Evolutionary conservation across 768 basidiomycete genomes (phyloP), one percentile per base, ranked within the genome.

Genomic region (Porphyrellus cyaneotinctus): DNA sequence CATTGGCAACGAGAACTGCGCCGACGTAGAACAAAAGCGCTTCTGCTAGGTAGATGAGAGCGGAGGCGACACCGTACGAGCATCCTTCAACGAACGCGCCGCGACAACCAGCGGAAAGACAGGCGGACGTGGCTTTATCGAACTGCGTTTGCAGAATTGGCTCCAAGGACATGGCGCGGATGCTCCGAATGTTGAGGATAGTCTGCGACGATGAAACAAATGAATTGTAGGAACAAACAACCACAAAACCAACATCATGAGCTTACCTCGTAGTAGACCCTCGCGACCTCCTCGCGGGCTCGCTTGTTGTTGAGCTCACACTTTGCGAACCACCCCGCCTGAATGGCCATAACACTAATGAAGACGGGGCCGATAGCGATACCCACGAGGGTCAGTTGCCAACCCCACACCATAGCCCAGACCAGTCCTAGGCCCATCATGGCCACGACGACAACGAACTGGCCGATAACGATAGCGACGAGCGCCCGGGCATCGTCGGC

Each of bases 321-420:
- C 47, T 78, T 76, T 4, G 82, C 81, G 0, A 89, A 81, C 43
- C 93, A 67, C n/a, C 75, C 71, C 2, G 87, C 82, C 72, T 95
- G 92, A 15, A 86, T 59, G 6, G 83, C 78, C 81, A 93, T 90
- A 11, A 81, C 77, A 11, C 79, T 69, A 3, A 82, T 85, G 62
- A 97, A 95, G 12, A 95, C 78, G 0, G 94, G 95, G 0, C 82
- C 91, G 41, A 97, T 80, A 2, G 87, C 92, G 26, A 97, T 70
- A 0, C 94, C 95, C 3, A 89, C 90, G 17, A 98, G 78, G 0
- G 93, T 95, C 59, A 98, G 74, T 71, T 97, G 85, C 97, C 95
- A 99, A 0, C 92, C 91, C 28, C 79, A 73, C 2, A 81, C 78
- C 67, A 97, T 75, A 0, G 95, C 95, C 95, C 97, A 99, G 17